A percentile compares a stretch with the other conserved stretches of the same genome.
phyloP scores from a whole-genome alignment of 2,329 filamentous ascomycete genomes.

The Cladosporium austrohemisphaericum region DNA sequence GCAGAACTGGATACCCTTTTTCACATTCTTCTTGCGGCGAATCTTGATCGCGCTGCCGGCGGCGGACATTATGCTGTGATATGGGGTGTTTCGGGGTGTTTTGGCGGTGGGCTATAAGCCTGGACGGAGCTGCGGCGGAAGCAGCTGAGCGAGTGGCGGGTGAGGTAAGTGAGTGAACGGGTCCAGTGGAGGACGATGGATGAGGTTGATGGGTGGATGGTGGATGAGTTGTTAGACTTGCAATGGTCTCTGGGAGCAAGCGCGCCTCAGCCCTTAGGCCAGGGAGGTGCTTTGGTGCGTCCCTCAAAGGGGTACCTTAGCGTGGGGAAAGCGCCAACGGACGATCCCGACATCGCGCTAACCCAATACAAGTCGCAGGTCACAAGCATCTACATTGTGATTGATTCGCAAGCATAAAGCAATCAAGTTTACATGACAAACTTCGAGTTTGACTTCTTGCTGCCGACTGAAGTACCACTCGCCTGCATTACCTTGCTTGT shows the following conservation, averaged over 20 bases:
- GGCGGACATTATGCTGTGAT: constrained; percentile 29
- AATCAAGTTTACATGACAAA: no score
- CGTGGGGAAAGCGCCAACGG: no score
- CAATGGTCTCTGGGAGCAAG: constrained; percentile 1
- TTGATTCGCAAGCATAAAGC: no score
- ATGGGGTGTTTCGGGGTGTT: background rate
- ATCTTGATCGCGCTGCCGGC: constrained; percentile 67
- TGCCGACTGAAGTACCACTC: background rate
- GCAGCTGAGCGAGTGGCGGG: constrained; percentile 11
- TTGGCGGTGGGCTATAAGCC: constrained; percentile 1
- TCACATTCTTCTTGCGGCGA: constrained; percentile 99
- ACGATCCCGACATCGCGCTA: no score
- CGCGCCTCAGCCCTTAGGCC: background rate
- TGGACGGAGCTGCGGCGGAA: background rate
- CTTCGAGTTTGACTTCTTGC: no score
- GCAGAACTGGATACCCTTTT: constrained; percentile 99
- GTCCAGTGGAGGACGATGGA: background rate
- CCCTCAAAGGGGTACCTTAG: no score
- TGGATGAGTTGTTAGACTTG: background rate
- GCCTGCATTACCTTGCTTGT: background rate
- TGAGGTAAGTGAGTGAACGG: background rate
- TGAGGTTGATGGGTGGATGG: background rate
- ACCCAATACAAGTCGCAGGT: no score
- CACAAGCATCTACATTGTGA: no score
- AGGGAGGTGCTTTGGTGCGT: no score